Percentiles rank a stretch among this genome's conserved stretches.
phyloP scores from a whole-genome alignment of 2,329 filamentous ascomycete species.

The Nigrospora sphaerica region DNA sequence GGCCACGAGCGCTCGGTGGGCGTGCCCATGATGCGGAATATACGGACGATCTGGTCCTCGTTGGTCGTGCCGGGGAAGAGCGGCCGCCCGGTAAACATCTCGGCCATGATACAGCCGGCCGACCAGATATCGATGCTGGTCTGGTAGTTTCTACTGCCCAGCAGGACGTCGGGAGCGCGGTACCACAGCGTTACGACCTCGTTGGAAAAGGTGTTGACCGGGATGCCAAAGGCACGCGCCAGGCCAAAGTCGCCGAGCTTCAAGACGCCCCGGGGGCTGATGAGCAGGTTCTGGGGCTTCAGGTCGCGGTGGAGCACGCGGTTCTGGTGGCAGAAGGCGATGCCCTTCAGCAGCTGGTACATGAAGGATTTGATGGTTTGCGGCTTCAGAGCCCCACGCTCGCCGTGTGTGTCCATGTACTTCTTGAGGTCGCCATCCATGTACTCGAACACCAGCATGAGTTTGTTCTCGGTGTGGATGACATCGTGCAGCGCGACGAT shows the following conservation, averaged over 20 bases:
- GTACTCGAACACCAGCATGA: constrained; percentile 98
- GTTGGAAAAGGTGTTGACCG: constrained; percentile 96
- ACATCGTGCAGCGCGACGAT: constrained; percentile 97
- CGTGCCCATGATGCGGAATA: constrained; percentile 98
- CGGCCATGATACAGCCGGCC: constrained; percentile 98
- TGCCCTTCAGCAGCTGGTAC: constrained; percentile 92
- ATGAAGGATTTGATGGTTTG: constrained; percentile 97
- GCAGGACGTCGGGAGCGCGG: constrained; percentile 87
- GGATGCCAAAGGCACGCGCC: constrained; percentile 90
- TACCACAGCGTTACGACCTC: constrained; percentile 98
- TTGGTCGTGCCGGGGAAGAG: constrained; percentile 97
- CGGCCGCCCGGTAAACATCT: constrained; percentile 95
- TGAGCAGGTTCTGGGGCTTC: constrained; percentile 93
- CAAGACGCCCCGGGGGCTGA: constrained; percentile 82
- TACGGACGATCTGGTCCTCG: constrained; percentile 93
- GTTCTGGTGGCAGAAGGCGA: constrained; percentile 97
- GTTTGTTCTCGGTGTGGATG: constrained; percentile 98
- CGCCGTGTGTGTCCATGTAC: constrained; percentile 93
- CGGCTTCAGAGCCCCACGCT: constrained; percentile 82
- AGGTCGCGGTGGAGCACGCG: constrained; percentile 90
- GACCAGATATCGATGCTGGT: constrained; percentile 99
- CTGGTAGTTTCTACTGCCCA: constrained; percentile 93
- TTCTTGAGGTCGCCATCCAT: constrained; percentile 99
- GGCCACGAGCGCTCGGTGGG: constrained; percentile 94
- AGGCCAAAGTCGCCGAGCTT: constrained; percentile 95